Evolutionary conservation across 176 grass and related monocot species (phyloP).

Genomic region (Alopecurus myosuroides): DNA sequence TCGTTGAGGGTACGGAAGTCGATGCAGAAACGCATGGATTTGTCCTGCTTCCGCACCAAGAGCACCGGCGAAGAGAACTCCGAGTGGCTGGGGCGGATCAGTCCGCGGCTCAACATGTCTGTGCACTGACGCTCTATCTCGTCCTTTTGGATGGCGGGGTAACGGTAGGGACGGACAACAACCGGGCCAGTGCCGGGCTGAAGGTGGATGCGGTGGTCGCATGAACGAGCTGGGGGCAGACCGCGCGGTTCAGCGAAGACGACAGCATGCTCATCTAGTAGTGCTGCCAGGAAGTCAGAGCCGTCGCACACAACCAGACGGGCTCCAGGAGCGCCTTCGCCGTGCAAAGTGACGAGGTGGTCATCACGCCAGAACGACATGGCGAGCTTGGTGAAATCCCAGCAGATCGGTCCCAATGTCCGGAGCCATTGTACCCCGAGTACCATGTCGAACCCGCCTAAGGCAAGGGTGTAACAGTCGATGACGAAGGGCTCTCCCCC

Average conservation of each 20-base stretch:
- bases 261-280: background rate
- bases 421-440: background rate
- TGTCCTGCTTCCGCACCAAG: too few species aligned
- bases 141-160: background rate
- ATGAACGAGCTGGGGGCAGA: background rate
- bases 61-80: background rate
- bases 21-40: background rate
- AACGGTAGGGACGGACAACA: background rate
- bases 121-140: background rate
- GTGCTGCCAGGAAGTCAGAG: background rate
- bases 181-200: background rate
- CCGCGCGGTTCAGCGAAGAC: background rate
- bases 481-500: too few species aligned
- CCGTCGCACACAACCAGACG: background rate
- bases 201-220: background rate
- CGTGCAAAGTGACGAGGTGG: background rate
- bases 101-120: background rate
- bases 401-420: background rate
- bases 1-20: background rate
- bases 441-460: background rate
- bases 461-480: background rate
- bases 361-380: background rate
- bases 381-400: background rate
- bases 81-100: background rate
- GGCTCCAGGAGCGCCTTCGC: too few species aligned